Evolutionary conservation across 139 green algal genomes (phyloP), one percentile per base, ranked within the genome.

Genomic region (Ettlia oleoabundans): DNA sequence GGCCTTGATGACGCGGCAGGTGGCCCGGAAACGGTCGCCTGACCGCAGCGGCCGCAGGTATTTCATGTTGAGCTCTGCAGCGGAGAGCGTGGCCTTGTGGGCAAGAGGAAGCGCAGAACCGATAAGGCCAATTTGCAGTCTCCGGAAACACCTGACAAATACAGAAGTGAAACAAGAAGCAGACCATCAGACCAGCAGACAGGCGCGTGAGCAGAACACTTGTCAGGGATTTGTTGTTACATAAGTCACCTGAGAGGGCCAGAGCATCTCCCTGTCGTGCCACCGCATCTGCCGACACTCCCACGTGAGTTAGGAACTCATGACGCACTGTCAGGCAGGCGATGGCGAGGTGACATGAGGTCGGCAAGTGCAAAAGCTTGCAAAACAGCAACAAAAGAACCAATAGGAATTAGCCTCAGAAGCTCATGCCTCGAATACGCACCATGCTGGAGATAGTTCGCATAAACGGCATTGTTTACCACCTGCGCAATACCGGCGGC

Each of bases 371-470:
- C 8, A 69, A 63, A 51, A 61, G 38, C 65, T 26, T 3, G 24
- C 37, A 73, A 28, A 9, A 51, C 47, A 52, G 37, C 19, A 55
- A 33, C 33, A 35, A 35, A 33, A 74, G n/a, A 63, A 55, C 47
- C 52, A 7, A 32, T 69, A 55, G 68, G 67, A 9, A 58, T 42
- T 13, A 26, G 40, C 53, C 41, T 33, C 53, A 47, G 40, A 32
- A 64, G 51, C 33, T 64, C 24, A 33, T 30, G 21, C 35, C 37
- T 19, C 58, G 68, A 3, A 42, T 41, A 32, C 76, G 72, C 68
- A 91, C 84, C 87, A 28, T 91, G 88, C 47, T 91, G 88, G 35
- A 86, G 8, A 21, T 91, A 91, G 58, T 89, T 86, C 30, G 84
- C 67, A 67, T 91, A 91, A 3, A 90, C 58, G 0, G 76, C 73